Evolutionary conservation across 2,329 filamentous ascomycete genomes (phyloP).

Genomic region (Apiospora kogelbergensis): DNA sequence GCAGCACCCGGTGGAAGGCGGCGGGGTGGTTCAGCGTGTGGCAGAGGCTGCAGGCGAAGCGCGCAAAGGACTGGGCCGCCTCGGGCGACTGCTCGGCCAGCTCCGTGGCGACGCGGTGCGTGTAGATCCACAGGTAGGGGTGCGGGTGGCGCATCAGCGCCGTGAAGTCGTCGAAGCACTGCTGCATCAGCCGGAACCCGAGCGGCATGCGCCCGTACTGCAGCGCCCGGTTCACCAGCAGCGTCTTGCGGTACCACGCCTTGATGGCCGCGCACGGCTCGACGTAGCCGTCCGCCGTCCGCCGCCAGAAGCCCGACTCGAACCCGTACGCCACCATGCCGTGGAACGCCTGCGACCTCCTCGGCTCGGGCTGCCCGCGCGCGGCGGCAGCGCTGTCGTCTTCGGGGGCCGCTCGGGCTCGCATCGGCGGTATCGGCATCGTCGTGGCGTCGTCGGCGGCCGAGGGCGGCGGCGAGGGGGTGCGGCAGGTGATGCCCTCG

Average conservation of each 20-base stretch:
- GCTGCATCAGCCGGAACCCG: neutral
- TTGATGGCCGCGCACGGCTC: neutral
- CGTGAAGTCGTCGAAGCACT: slow-evolving; percentile 1
- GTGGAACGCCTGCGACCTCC: neutral
- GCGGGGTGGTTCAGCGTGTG: neutral
- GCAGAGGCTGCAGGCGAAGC: neutral
- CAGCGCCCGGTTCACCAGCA: neutral
- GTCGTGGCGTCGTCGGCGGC: neutral
- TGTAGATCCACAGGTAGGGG: neutral
- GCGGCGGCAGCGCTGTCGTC: neutral
- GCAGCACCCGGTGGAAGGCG: neutral
- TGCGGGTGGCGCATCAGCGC: neutral
- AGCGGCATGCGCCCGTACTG: neutral
- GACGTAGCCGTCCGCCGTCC: neutral
- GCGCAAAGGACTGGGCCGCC: neutral
- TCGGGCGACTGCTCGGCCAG: neutral
- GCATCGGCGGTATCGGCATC: neutral
- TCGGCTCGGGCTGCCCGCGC: neutral
- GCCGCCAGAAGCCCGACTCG: neutral
- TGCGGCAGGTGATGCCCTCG: neutral
- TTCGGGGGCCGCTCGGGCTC: neutral
- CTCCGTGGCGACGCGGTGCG: neutral
- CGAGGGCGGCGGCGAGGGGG: neutral
- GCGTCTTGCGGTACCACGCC: neutral
- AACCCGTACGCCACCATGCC: neutral